These are phyloP conservation scores for Protomyces gravidus DNA, from an alignment of 1,139 yeast genomes.

Conservation along the genomic window DNA sequence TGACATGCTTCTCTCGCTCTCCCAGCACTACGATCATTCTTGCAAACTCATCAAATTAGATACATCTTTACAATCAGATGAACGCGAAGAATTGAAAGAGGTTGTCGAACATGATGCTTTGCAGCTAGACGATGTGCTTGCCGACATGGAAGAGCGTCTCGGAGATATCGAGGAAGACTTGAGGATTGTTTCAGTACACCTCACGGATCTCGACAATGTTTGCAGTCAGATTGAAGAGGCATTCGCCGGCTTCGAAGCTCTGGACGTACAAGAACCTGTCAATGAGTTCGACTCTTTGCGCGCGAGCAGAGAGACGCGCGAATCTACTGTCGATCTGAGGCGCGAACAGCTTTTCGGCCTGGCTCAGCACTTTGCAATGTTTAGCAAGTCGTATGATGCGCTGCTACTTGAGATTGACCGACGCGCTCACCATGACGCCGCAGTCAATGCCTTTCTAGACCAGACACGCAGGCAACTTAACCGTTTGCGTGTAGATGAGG, in stretches of 20 bases:
- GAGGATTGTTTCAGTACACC: neutral
- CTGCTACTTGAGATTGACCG: conserved; percentile 17
- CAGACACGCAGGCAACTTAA: conserved; percentile 10
- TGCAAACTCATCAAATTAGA: conserved; percentile 3
- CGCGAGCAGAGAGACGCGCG: neutral
- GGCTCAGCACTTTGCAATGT: conserved; percentile 7
- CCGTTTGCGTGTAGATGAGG: conserved; percentile 4
- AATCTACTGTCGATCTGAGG: neutral
- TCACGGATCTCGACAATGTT: neutral
- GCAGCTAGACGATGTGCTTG: conserved; percentile 23
- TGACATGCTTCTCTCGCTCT: conserved; percentile 4
- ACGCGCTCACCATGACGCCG: conserved; percentile 6
- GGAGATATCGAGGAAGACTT: conserved; percentile 16
- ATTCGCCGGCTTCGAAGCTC: conserved; percentile 3
- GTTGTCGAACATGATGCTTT: conserved; percentile 22
- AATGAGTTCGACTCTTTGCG: neutral
- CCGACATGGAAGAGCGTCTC: conserved; percentile 15
- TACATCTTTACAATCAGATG: conserved; percentile 6
- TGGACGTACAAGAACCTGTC: neutral
- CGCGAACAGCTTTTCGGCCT: conserved; percentile 9
- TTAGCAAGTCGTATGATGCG: conserved; percentile 9
- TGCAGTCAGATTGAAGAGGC: neutral
- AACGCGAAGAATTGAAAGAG: conserved; percentile 6
- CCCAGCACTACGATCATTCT: conserved; percentile 26
- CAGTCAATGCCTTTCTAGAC: neutral